These are phyloP conservation scores for Xylaria bambusicola DNA, from an alignment of 495 filamentous ascomycete species.

Conservation along the genomic window DNA sequence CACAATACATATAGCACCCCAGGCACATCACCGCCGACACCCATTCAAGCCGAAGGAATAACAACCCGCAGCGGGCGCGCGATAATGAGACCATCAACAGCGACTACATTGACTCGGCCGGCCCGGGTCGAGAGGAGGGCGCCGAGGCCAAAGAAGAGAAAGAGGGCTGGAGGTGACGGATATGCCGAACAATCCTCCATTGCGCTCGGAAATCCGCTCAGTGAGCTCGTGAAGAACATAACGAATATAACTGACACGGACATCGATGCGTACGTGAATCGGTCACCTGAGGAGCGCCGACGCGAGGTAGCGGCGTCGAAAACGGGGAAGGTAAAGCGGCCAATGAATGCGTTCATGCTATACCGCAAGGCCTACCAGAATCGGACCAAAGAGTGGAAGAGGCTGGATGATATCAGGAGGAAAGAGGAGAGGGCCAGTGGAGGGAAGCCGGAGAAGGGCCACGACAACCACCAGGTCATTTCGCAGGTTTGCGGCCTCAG, in stretches of 20 bases:
- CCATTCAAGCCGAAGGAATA: conserved; percentile 40
- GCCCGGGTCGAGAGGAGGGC: conserved; percentile 39
- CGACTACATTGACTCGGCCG: conserved; percentile 21
- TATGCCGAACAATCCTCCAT: conserved; percentile 38
- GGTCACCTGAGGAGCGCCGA: conserved; percentile 64
- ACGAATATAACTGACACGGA: conserved; percentile 66
- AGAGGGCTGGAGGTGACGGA: conserved; percentile 44
- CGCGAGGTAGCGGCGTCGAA: conserved; percentile 67
- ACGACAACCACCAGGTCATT: conserved; percentile 94
- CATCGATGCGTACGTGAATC: conserved; percentile 80
- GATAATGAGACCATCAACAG: conserved; percentile 25
- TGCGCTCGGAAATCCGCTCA: conserved; percentile 69
- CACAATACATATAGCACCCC: conserved; percentile 52
- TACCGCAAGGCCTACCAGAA: conserved; percentile 93
- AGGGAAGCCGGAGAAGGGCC: conserved; percentile 31
- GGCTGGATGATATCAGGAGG: conserved; percentile 26
- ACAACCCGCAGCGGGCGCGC: conserved; percentile 52
- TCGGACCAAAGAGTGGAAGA: conserved; percentile 76
- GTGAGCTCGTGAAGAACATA: conserved; percentile 66
- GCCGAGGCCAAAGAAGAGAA: conserved; percentile 46
- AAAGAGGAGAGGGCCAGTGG: conserved; percentile 14
- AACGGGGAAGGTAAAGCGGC: conserved; percentile 81
- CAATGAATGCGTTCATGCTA: conserved; percentile 99
- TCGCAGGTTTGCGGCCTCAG: conserved; percentile 80
- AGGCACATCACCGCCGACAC: conserved; percentile 52